Evolutionary conservation across 768 basidiomycete species (phyloP), one percentile per base, ranked within the genome.

Genomic region (Guyanaporus albipodus): DNA sequence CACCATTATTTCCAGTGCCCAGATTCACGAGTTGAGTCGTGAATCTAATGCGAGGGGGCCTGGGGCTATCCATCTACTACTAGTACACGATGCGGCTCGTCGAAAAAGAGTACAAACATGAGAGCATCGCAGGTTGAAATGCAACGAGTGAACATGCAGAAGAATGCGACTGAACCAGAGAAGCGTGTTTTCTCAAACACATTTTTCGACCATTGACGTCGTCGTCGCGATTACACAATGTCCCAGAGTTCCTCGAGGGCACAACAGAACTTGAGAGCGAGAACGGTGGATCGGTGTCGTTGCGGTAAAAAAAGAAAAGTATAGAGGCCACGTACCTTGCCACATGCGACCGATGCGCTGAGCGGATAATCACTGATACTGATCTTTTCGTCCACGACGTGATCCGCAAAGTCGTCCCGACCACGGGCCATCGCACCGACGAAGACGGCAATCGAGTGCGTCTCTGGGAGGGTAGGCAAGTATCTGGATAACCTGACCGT

Each of bases 401-500:
- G 86, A 68, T 99, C 96, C 12, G 96, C 96, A 71, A 99, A 99
- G 70, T 95, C 91, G 56, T 99, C 96, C 41, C 79, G 83, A 10
- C 95, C 95, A 48, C 95, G 77, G 6, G 95, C 95, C 95, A 99
- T 99, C 18, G 95, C 96, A 39, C 95, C 95, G 46, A 99, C 93
- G 57, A 97, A 96, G 44, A 99, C 88, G 15, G 91, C 93, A 44
- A 99, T 72, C 29, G 86, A 85, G 59, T 97, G 91, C 5, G 90
- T 88, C 44, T 85, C 77, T 0, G 94, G 93, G 6, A 98, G 70
- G 0, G 84, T 89, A 0, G 85, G 85, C 36, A 99, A 73, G 71
- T 91, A 97, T 47, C 78, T 73, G 2, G 91, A 91, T 37, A 98
- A 71, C 35, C 87, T 77, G 51, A 87, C 74, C 2, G 84, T 87